phyloP scores from a whole-genome alignment of 805 yeast genomes.

The Kodamaea neixiangensis region DNA sequence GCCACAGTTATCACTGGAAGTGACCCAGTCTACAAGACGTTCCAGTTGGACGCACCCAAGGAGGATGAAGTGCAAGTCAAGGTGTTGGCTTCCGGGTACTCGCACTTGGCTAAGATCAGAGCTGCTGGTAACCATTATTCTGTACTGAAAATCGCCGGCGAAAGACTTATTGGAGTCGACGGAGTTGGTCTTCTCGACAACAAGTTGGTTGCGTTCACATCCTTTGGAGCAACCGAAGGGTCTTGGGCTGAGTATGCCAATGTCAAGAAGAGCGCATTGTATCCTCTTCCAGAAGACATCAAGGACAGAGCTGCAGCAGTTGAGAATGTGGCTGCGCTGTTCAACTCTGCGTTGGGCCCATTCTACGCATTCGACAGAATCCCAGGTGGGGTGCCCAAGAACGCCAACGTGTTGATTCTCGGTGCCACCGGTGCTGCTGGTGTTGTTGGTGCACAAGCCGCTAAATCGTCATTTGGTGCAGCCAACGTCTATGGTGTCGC shows the following conservation, averaged over 20 bases:
- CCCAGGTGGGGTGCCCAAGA: constrained; percentile 8
- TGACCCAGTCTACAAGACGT: constrained; percentile 6
- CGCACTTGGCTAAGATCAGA: constrained; percentile 12
- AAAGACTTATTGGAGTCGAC: constrained; percentile 13
- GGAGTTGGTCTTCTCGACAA: constrained; percentile 15
- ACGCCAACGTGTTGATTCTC: constrained; percentile 11
- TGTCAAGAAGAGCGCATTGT: constrained; percentile 8
- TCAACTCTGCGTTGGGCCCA: constrained; percentile 14
- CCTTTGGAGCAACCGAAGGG: constrained; percentile 6
- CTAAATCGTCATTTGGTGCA: constrained; percentile 11
- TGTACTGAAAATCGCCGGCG: background rate
- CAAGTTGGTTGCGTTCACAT: constrained; percentile 12
- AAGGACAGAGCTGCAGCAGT: constrained; percentile 8
- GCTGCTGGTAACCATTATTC: constrained; percentile 15
- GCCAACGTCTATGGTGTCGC: constrained; percentile 12
- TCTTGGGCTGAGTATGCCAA: constrained; percentile 11
- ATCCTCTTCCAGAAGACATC: constrained; percentile 9
- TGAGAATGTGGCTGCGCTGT: constrained; percentile 13
- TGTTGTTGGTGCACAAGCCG: constrained; percentile 12
- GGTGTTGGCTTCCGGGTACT: constrained; percentile 13
- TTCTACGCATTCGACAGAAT: constrained; percentile 12
- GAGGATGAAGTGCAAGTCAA: constrained; percentile 14
- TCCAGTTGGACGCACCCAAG: constrained; percentile 6
- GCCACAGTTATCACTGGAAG: constrained; percentile 9
- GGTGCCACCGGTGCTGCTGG: constrained; percentile 16